These are phyloP conservation scores for Leptodontidium sp. DNA, from an alignment of 2,329 filamentous ascomycete species.

Conservation along the genomic window DNA sequence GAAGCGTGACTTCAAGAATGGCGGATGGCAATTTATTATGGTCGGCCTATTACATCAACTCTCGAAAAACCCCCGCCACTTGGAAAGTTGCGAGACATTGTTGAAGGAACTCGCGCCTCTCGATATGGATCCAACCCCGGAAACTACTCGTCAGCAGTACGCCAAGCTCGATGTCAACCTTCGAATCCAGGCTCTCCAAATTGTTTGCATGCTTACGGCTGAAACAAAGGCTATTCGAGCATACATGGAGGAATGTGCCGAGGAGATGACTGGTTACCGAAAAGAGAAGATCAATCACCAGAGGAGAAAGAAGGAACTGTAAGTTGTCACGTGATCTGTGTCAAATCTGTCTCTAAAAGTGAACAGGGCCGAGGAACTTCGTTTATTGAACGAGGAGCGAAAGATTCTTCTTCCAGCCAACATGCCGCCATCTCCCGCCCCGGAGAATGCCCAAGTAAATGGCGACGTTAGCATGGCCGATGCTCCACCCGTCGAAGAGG, in stretches of 20 bases:
- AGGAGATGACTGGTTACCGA: slow-evolving; percentile 91
- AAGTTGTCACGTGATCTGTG: slow-evolving; percentile 48
- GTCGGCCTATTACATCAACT: slow-evolving; percentile 87
- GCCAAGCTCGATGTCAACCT: slow-evolving; percentile 81
- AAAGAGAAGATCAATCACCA: slow-evolving; percentile 97
- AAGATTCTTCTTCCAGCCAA: slow-evolving; percentile 79
- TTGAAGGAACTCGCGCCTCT: slow-evolving; percentile 83
- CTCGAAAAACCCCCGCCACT: slow-evolving; percentile 75
- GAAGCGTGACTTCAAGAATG: slow-evolving; percentile 84
- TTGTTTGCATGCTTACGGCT: slow-evolving; percentile 84
- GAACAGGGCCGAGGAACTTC: slow-evolving; percentile 73
- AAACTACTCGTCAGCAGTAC: slow-evolving; percentile 79
- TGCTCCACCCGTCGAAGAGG: slow-evolving; percentile 64
- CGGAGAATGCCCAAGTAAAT: slow-evolving; percentile 52
- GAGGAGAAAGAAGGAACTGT: slow-evolving; percentile 74
- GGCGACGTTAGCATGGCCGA: slow-evolving; percentile 69
- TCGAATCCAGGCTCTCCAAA: slow-evolving; percentile 81
- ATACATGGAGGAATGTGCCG: slow-evolving; percentile 91
- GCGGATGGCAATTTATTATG: slow-evolving; percentile 91
- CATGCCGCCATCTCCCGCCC: slow-evolving; percentile 69
- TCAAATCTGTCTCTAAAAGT: slow-evolving; percentile 42
- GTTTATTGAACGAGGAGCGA: slow-evolving; percentile 73
- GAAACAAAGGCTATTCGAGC: slow-evolving; percentile 86
- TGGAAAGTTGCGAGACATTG: slow-evolving; percentile 79
- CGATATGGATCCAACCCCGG: slow-evolving; percentile 75